Conservation (phyloP, 1,284 basidiomycete genomes). For the Rhodotorula glutinis region DNA sequence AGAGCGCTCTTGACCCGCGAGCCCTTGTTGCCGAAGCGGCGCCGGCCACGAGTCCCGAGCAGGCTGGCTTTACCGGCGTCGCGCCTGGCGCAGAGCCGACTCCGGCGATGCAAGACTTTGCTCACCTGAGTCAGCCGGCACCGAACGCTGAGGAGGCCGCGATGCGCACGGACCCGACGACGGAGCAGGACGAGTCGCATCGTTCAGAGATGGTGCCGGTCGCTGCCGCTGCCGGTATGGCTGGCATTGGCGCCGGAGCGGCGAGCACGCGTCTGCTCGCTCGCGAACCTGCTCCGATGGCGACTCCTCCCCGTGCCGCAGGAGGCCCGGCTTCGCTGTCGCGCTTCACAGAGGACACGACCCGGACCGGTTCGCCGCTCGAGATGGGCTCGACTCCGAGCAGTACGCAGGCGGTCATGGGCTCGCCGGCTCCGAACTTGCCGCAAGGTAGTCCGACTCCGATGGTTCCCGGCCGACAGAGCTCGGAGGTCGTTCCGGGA, state of each 20-base stretch:
- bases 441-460: background rate
- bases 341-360: conserved; percentile 15
- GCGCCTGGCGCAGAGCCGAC: background rate
- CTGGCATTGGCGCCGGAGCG: conserved; percentile 9
- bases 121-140: conserved; percentile 25
- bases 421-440: background rate
- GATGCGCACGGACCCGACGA: background rate
- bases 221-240: background rate
- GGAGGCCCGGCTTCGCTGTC: conserved; percentile 13
- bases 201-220: background rate
- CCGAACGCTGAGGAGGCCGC: conserved; percentile 3
- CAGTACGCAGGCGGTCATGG: conserved; percentile 10
- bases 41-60: conserved; percentile 9
- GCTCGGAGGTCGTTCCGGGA: too few relatives aligned
- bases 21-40: conserved; percentile 1
- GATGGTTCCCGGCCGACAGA: background rate
- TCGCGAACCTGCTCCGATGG: background rate
- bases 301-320: background rate
- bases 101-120: conserved; percentile 27
- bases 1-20: conserved; percentile 15
- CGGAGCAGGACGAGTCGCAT: background rate
- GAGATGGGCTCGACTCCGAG: conserved; percentile 7
- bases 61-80: conserved; percentile 22
- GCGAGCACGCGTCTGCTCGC: background rate
- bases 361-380: background rate